phyloP scores from a whole-genome alignment of 176 grass and related monocot species.

The Aegilops speltoides region DNA sequence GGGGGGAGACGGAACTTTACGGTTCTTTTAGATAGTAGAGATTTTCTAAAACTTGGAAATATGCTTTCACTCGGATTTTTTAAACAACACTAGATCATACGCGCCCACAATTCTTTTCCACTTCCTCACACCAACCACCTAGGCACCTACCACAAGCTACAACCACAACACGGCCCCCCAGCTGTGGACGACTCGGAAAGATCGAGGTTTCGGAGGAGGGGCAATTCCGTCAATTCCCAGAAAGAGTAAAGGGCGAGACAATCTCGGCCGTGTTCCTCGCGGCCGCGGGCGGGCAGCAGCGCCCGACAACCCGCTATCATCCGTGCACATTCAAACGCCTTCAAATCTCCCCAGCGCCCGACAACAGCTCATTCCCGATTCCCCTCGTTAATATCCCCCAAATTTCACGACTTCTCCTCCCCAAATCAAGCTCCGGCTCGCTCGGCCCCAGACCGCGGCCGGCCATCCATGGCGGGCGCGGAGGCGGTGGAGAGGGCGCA shows the following conservation, averaged over 20 bases:
- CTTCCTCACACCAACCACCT: no score
- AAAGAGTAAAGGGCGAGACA: not conserved
- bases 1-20: no score
- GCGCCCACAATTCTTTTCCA: no score
- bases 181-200: not conserved
- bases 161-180: no score
- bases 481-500: conserved; percentile 75
- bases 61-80: no score
- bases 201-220: not conserved
- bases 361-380: not conserved
- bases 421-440: not conserved
- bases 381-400: conserved; percentile 6
- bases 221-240: conserved; percentile 3
- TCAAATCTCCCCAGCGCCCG: conserved; percentile 35
- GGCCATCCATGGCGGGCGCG: conserved; percentile 5
- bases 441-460: not conserved
- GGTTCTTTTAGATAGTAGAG: no score
- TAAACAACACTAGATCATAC: no score
- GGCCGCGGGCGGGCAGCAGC: conserved; percentile 15
- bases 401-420: not conserved
- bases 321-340: conserved; percentile 32
- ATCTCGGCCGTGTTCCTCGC: conserved; percentile 19
- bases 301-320: conserved; percentile 39
- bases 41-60: no score
- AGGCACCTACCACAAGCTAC: no score